A percentile compares a stretch with the other conserved stretches of the same genome.
Conservation (phyloP, 2,329 filamentous ascomycete species). For the Phialocephala subalpina region DNA sequence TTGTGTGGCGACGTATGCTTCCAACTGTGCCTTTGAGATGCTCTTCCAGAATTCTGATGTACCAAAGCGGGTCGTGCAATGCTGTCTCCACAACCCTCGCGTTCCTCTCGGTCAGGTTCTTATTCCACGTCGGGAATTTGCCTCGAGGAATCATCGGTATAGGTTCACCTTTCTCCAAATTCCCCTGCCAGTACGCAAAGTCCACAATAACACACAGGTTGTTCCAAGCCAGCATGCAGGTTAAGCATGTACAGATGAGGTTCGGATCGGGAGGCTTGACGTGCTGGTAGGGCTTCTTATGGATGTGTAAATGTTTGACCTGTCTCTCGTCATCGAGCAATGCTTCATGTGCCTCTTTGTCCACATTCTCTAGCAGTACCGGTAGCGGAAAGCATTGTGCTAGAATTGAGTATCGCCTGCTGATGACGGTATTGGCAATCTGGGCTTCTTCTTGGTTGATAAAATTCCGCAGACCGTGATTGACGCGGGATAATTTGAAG, state of each 20-base stretch:
- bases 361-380: conserved; percentile 51
- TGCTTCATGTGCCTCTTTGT: conserved; percentile 45
- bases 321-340: conserved; percentile 53
- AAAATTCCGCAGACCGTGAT: conserved; percentile 51
- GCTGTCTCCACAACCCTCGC: conserved; percentile 55
- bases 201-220: conserved; percentile 61
- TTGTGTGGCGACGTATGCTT: conserved; percentile 54
- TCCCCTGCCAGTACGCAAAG: conserved; percentile 62
- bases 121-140: conserved; percentile 57
- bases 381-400: conserved; percentile 60
- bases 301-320: conserved; percentile 48
- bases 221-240: conserved; percentile 64
- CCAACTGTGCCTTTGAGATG: conserved; percentile 56
- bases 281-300: conserved; percentile 61
- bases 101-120: conserved; percentile 51
- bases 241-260: conserved; percentile 63
- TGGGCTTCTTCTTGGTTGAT: conserved; percentile 52
- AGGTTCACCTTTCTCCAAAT: conserved; percentile 58
- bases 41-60: conserved; percentile 56
- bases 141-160: conserved; percentile 61
- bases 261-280: conserved; percentile 54
- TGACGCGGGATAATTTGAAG: conserved; percentile 53
- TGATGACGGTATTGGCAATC: conserved; percentile 54
- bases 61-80: conserved; percentile 55
- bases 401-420: conserved; percentile 57